Evolutionary conservation across 768 basidiomycete genomes (phyloP), one percentile per base, ranked within the genome.

Genomic region (Cystobasidium ongulense): DNA sequence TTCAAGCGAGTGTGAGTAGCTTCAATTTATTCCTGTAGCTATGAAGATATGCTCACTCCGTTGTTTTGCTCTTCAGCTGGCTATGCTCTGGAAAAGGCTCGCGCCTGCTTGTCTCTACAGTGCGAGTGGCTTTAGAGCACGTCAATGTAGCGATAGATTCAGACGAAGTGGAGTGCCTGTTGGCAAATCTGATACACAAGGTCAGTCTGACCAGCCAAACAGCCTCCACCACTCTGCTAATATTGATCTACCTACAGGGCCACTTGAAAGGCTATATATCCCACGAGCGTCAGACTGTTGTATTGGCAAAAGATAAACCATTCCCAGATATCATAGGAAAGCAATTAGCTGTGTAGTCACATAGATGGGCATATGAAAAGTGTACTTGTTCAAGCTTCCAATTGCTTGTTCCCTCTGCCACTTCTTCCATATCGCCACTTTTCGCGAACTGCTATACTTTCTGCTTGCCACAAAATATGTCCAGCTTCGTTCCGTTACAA

Each of bases 181-280:
- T 97, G 64, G 84, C 79, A 33, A 94, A 94, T 80, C 90, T 95
- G 90, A 90, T 98, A 53, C 92, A 89, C 83, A 91, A 89, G 78
- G 83, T 83, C 71, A 76, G 81, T 76, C 23, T 25, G 11, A 1
- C 29, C 29, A n/a, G 46, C 25, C 13, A 27, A n/a, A 15, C 5
- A 1, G 2, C 31, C 17, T 3, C 18, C 17, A 35, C 7, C 43
- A 66, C 33, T 27, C 1, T 3, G 21, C 1, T 27, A 27, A 52
- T 23, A 21, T 15, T 21, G 7, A 15, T 8, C 8, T 33, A 43
- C 33, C n/a, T 3, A 13, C 73, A 84, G 82, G 90, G 90, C 23
- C 91, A 88, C 80, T 88, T 98, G 82, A 86, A 90, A 63, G 96
- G 96, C 10, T 99, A 98, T 81, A 93, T 99, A 78, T 92, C 92